A percentile compares a stretch with the other conserved stretches of the same genome.
Conservation (phyloP, 179 eudicot genomes). For the Amaranthus tricolor region DNA sequence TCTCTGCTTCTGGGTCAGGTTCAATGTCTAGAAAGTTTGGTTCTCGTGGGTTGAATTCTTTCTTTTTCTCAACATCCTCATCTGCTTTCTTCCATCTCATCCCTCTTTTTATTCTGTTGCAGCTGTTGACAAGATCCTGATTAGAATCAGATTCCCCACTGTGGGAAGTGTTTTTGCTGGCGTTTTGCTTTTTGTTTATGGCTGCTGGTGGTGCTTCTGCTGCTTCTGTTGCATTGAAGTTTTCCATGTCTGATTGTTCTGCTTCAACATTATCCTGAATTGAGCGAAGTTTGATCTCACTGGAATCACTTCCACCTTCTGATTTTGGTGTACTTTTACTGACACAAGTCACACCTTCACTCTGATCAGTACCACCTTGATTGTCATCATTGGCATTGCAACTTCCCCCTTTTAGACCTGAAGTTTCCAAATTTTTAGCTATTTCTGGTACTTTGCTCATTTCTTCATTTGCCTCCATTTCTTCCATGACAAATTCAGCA, state of each 20-base stretch:
- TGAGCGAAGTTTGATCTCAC: conserved; percentile 15
- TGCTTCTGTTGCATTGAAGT: conserved; percentile 16
- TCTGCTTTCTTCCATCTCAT: conserved; percentile 26
- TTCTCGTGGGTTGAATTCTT: conserved; percentile 59
- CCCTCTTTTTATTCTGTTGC: conserved; percentile 25
- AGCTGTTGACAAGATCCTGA: conserved; percentile 26
- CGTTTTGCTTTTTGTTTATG: background rate
- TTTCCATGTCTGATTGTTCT: conserved; percentile 22
- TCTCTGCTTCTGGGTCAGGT: conserved; percentile 65
- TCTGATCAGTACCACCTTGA: background rate
- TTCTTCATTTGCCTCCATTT: conserved; percentile 16
- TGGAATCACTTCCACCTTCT: conserved; percentile 24
- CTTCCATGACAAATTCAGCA: background rate
- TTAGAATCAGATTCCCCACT: conserved; percentile 3
- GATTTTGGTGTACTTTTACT: conserved; percentile 8
- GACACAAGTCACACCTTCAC: conserved; percentile 10
- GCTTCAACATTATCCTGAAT: conserved; percentile 14
- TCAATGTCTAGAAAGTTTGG: conserved; percentile 69
- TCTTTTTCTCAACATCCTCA: conserved; percentile 37
- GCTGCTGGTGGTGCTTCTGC: conserved; percentile 9
- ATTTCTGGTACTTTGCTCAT: background rate
- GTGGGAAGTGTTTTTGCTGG: background rate
- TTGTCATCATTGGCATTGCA: background rate
- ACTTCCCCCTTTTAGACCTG: background rate
- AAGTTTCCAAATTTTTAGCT: background rate